Percentiles rank a stretch among this genome's conserved stretches.
These are phyloP conservation scores for Trichoderma sp. DNA, from an alignment of 2,329 filamentous ascomycete genomes.

Conservation along the genomic window DNA sequence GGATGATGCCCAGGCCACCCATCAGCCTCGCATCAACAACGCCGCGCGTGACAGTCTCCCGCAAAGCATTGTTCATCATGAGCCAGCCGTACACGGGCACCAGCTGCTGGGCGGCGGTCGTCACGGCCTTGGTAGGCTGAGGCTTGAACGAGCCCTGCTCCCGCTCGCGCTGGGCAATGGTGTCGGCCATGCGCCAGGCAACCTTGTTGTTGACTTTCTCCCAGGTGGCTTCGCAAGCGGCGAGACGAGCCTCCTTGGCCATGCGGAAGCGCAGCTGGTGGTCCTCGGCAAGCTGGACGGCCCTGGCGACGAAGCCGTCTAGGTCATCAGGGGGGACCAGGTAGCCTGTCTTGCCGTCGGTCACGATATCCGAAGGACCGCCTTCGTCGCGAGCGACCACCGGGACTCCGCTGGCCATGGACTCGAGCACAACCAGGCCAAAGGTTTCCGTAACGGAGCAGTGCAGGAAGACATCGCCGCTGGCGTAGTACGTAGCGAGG, in stretches of 20 bases:
- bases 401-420: conserved; percentile 70
- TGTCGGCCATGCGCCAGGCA: conserved; percentile 63
- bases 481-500: conserved; percentile 67
- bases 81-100: conserved; percentile 50
- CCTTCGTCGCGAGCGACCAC: conserved; percentile 71
- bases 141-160: conserved; percentile 33
- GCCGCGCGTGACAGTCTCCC: conserved; percentile 41
- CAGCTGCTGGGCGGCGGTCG: conserved; percentile 37
- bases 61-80: conserved; percentile 46
- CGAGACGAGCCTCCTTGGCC: conserved; percentile 51
- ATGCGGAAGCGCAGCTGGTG: conserved; percentile 49
- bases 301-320: conserved; percentile 57
- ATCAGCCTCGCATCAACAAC: conserved; percentile 50
- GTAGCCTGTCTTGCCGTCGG: conserved; percentile 61
- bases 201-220: conserved; percentile 72
- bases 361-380: conserved; percentile 68
- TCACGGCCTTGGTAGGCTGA: conserved; percentile 29
- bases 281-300: conserved; percentile 54
- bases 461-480: conserved; percentile 70
- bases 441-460: conserved; percentile 74
- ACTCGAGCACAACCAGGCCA: conserved; percentile 69
- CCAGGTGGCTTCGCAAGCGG: conserved; percentile 68
- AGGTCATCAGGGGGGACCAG: conserved; percentile 63
- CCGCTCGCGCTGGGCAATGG: conserved; percentile 50
- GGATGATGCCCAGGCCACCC: conserved; percentile 50